Evolutionary conservation across 805 yeast species (phyloP), one percentile per base, ranked within the genome.

Genomic region (Yarrowia hollandica): DNA sequence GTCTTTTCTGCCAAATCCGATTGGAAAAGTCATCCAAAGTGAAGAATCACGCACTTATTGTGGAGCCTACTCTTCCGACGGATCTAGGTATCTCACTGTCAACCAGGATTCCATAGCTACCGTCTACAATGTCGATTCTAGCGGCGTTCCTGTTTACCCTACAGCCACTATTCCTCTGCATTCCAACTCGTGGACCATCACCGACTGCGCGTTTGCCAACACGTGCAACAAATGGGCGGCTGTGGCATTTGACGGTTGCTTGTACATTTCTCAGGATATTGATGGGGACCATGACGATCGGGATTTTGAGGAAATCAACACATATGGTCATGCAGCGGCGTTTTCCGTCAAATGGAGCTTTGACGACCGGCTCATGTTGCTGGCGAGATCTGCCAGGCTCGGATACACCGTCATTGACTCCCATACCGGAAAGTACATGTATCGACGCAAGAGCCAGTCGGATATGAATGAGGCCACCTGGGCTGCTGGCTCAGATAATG

Each of bases 171-270:
- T 52, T 23, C 35, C 35, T 12, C 58, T 35, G 14, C 44, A 37
- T 15, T 37, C 42, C 8, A 26, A 52, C 26, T 52, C 58, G 4
- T 52, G 58, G 58, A 52, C 58, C 4, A 37, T 52, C 16, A 52
- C 58, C 4, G 58, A 52, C 18, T 52, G 58, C 25, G 18, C 31
- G 9, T 52, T 52, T 35, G 44, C 58, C 16, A 37, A 35, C 19
- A 35, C 33, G 1, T 10, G 26, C 25, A 35, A 35, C 33, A 34
- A 28, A 23, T 37, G 42, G 44, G 58, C 58, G 2, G 58, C 44
- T 4, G 44, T 52, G 5, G 42, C 58, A 2, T 52, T 52, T 26
- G 58, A 37, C 12, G 58, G 44, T 7, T 21, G 34, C 11, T 4
- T 52, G 3, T 52, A 35, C 44, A 26, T 52, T n/a, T 23, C 35